These are phyloP conservation scores for Trifolium repens DNA, from an alignment of 306 rosid genomes.

Conservation along the genomic window DNA sequence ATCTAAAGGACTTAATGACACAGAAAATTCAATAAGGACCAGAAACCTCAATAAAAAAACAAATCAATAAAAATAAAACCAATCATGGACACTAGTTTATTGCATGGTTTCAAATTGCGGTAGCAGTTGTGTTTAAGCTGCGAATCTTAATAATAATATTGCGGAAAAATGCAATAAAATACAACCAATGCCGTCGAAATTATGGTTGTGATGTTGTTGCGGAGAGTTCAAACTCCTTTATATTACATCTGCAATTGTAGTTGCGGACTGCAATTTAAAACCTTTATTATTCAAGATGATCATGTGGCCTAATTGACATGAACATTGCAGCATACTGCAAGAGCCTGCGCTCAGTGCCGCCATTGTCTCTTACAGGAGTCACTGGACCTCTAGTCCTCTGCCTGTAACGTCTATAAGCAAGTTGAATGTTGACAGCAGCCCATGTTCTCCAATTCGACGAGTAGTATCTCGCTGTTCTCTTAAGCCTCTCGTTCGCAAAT, in stretches of 20 bases:
- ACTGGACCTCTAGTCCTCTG: constrained; percentile 82
- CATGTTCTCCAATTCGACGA: constrained; percentile 99
- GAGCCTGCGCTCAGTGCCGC: constrained; percentile 66
- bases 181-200: not conserved
- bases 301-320: constrained; percentile 97
- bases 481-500: constrained; percentile 86
- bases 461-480: constrained; percentile 91
- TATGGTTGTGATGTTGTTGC: not conserved
- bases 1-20: not conserved
- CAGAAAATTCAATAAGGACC: constrained; percentile 31
- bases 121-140: not conserved
- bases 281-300: constrained; percentile 79
- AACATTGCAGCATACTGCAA: constrained; percentile 96
- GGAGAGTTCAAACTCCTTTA: not conserved
- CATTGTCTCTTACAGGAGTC: constrained; percentile 61
- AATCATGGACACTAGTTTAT: constrained; percentile 22
- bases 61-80: not conserved
- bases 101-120: not conserved
- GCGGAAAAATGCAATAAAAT: not conserved
- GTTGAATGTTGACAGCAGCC: constrained; percentile 93
- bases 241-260: not conserved
- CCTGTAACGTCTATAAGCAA: constrained; percentile 86
- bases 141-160: not conserved
- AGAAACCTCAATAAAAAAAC: not conserved
- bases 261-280: not conserved